These are phyloP conservation scores for Rhizophagus sp. DNA, from an alignment of 192 early-diverging fungal species.

Conservation along the genomic window DNA sequence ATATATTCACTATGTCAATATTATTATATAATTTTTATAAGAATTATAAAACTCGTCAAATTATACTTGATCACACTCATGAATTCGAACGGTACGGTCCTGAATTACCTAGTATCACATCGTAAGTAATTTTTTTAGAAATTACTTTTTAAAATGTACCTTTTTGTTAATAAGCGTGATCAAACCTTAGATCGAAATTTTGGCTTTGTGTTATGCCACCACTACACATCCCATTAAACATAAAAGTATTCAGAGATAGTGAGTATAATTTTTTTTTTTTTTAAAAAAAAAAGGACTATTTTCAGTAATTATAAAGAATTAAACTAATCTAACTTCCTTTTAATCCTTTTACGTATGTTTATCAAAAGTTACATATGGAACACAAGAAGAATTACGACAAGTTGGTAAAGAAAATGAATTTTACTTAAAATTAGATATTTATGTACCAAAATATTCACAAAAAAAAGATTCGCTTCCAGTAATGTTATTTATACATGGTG, in stretches of 20 bases:
- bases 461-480: conserved; percentile 37
- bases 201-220: background rate
- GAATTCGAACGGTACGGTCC: background rate
- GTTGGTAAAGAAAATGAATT: conserved; percentile 35
- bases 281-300: background rate
- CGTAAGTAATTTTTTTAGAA: background rate
- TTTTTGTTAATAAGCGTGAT: background rate
- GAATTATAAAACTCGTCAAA: conserved; percentile 1
- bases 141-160: background rate
- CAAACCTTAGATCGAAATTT: background rate
- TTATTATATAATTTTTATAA: background rate
- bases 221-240: background rate
- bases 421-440: conserved; percentile 42
- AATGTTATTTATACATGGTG: conserved; percentile 29
- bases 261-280: background rate
- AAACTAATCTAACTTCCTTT: background rate
- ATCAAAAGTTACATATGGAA: conserved; percentile 8
- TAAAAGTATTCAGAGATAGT: conserved; percentile 6
- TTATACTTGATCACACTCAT: background rate
- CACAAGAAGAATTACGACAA: conserved; percentile 1
- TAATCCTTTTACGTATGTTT: background rate
- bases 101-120: background rate
- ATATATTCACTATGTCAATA: background rate
- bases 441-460: conserved; percentile 32
- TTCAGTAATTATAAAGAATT: too few species aligned